Conservation (phyloP, 1,284 basidiomycete genomes). For the Cryptococcus sp. region DNA sequence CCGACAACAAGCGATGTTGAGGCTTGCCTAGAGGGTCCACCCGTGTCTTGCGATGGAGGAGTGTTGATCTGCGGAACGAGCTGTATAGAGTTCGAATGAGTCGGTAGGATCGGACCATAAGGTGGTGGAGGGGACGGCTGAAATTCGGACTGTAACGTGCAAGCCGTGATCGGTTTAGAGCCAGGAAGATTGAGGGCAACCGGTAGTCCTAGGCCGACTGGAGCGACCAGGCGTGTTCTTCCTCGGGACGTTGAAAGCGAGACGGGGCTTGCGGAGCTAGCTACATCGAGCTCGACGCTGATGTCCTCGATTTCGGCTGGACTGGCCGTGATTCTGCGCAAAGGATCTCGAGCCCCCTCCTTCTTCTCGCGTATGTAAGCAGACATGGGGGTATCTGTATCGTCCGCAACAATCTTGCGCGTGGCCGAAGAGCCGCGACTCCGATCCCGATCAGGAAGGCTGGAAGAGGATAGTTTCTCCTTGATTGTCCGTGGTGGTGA, state of each 20-base stretch:
- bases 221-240: neutral
- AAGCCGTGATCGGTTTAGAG: neutral
- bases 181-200: neutral
- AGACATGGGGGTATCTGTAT: constrained; percentile 12
- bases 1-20: neutral
- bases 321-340: constrained; percentile 17
- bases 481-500: neutral
- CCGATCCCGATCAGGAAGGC: neutral
- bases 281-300: constrained; percentile 20
- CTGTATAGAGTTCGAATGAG: neutral
- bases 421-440: neutral
- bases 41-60: constrained; percentile 15
- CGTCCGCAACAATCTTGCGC: neutral
- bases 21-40: constrained; percentile 8
- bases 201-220: constrained; percentile 10
- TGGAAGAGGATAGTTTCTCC: neutral
- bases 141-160: neutral
- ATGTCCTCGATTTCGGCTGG: constrained; percentile 18
- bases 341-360: constrained; percentile 2
- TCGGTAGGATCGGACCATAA: constrained; percentile 22
- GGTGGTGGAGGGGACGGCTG: constrained; percentile 37
- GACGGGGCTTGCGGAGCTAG: neutral
- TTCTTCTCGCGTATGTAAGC: constrained; percentile 4
- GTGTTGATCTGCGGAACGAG: constrained; percentile 1
- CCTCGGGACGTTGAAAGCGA: neutral